Percentiles rank a stretch among this genome's conserved stretches.
Evolutionary conservation across 2,329 filamentous ascomycete species (phyloP).

Genomic region (Verruconis gallopava): DNA sequence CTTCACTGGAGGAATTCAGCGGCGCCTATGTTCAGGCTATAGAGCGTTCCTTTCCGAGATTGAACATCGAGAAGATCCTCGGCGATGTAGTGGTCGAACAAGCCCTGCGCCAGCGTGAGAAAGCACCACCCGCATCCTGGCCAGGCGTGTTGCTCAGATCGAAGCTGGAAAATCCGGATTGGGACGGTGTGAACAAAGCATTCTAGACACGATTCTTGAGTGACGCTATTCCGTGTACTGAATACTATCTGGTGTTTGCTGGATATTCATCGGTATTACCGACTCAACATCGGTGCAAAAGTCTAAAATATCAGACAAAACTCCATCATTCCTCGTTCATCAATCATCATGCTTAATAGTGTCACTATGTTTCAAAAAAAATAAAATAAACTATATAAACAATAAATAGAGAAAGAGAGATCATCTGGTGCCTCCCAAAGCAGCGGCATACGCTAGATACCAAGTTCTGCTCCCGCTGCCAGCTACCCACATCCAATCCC

Average conservation of each 20-base stretch:
- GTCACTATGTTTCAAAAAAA: too few species aligned
- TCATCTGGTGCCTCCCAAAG: conserved; percentile 21
- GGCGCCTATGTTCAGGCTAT: conserved; percentile 15
- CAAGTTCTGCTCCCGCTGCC: conserved; percentile 74
- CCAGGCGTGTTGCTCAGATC: conserved; percentile 18
- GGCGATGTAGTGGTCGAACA: conserved; percentile 31
- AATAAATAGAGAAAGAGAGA: too few species aligned
- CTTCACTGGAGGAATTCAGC: conserved; percentile 11
- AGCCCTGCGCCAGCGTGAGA: conserved; percentile 23
- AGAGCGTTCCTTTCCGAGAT: conserved; percentile 16
- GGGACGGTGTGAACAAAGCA: neutral
- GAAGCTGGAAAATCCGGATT: neutral
- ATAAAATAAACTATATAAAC: too few species aligned
- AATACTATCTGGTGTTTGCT: too few species aligned
- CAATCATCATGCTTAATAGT: too few species aligned
- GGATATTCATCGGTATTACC: too few species aligned
- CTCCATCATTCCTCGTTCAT: too few species aligned
- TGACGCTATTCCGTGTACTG: too few species aligned
- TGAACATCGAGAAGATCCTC: conserved; percentile 30
- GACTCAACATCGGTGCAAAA: too few species aligned
- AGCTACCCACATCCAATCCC: conserved; percentile 59
- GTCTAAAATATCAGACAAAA: too few species aligned
- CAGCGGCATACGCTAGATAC: conserved; percentile 70
- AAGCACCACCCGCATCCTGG: conserved; percentile 28
- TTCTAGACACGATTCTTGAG: too few species aligned